A percentile compares a stretch with the other conserved stretches of the same genome.
These are phyloP conservation scores for Phytopythium mirpurense DNA, from an alignment of 352 stramenopile species.

Conservation along the genomic window DNA sequence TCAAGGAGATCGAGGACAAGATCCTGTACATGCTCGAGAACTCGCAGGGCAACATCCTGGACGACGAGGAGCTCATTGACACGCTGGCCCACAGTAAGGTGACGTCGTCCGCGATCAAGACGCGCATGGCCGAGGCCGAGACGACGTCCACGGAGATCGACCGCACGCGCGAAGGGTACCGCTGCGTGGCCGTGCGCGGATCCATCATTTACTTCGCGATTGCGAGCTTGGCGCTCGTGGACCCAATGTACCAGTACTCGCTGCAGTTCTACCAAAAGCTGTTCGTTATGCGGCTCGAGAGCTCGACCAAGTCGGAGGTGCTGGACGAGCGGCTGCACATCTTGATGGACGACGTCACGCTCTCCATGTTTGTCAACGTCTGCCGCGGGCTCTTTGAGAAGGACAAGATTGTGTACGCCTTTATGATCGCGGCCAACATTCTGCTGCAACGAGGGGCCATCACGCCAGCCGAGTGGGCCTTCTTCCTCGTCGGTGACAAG, in stretches of 20 bases:
- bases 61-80: constrained; percentile 93
- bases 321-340: constrained; percentile 84
- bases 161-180: constrained; percentile 87
- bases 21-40: constrained; percentile 93
- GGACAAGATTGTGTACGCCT: constrained; percentile 94
- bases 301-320: constrained; percentile 73
- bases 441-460: constrained; percentile 71
- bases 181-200: constrained; percentile 85
- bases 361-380: constrained; percentile 93
- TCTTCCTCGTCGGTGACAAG: constrained; percentile 88
- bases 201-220: constrained; percentile 95
- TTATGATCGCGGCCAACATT: constrained; percentile 91
- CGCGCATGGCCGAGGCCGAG: constrained; percentile 87
- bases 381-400: constrained; percentile 93
- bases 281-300: constrained; percentile 87
- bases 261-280: constrained; percentile 93
- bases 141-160: constrained; percentile 90
- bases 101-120: constrained; percentile 88
- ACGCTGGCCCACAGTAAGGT: constrained; percentile 88
- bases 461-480: constrained; percentile 73
- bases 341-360: constrained; percentile 89
- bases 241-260: constrained; percentile 95
- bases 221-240: constrained; percentile 86
- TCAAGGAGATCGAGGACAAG: constrained; percentile 95
- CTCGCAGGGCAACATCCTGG: constrained; percentile 91